Conservation (phyloP, 768 basidiomycete genomes). For the Lentinula boryana region DNA sequence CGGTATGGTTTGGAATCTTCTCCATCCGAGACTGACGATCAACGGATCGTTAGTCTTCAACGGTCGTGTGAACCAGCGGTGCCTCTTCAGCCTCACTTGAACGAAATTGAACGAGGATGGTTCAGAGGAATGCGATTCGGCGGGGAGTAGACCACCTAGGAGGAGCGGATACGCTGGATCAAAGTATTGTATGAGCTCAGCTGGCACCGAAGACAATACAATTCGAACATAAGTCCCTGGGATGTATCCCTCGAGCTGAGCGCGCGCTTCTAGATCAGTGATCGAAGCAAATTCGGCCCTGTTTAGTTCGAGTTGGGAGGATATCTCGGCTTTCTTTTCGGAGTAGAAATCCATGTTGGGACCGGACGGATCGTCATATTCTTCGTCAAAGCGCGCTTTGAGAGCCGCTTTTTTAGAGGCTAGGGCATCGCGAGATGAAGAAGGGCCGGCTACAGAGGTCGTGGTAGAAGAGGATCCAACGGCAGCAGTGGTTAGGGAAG, state of each 20-base stretch:
- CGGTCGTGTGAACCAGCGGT: constrained; percentile 87
- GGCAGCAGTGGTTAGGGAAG: constrained; percentile 10
- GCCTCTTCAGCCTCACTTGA: constrained; percentile 93
- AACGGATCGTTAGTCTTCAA: constrained; percentile 97
- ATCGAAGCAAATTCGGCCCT: constrained; percentile 79
- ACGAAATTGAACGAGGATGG: constrained; percentile 71
- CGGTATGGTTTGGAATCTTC: constrained; percentile 91
- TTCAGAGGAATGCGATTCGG: constrained; percentile 59
- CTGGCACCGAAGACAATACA: constrained; percentile 78
- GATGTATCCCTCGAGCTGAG: constrained; percentile 83
- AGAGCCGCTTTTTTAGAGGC: constrained; percentile 85
- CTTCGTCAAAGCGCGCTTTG: constrained; percentile 94
- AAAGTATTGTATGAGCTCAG: constrained; percentile 91
- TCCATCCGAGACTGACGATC: constrained; percentile 96
- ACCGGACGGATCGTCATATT: constrained; percentile 87
- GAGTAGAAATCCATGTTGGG: constrained; percentile 81
- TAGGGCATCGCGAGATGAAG: constrained; percentile 46
- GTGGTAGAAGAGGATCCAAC: constrained; percentile 15
- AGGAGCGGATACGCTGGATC: constrained; percentile 88
- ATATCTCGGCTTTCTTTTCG: constrained; percentile 87
- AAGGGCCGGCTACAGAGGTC: constrained; percentile 11
- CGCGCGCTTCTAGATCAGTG: constrained; percentile 62
- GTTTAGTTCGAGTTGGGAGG: constrained; percentile 77
- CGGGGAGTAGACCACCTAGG: constrained; percentile 83
- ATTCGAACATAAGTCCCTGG: constrained; percentile 92